A percentile compares a stretch with the other conserved stretches of the same genome.
phyloP scores from a whole-genome alignment of 192 early-diverging fungal species.

The Podila clonocystis region DNA sequence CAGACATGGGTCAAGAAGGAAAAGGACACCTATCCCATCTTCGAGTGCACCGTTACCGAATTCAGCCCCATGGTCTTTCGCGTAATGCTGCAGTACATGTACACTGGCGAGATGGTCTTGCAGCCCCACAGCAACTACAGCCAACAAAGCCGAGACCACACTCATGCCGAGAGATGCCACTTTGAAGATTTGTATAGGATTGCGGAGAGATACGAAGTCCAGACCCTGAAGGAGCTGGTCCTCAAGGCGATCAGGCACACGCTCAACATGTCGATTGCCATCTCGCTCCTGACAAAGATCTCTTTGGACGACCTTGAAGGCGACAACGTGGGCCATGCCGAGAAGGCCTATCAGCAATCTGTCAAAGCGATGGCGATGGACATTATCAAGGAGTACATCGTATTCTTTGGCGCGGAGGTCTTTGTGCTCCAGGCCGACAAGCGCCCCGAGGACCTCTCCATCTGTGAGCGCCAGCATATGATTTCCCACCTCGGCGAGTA shows the following conservation, averaged over 20 bases:
- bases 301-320: not conserved
- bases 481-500: constrained; percentile 10
- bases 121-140: not conserved
- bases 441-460: not conserved
- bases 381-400: constrained; percentile 38
- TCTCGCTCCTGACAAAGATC: constrained; percentile 28
- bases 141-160: not conserved
- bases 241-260: constrained; percentile 28
- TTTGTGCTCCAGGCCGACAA: not conserved
- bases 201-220: constrained; percentile 29
- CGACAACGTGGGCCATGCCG: not conserved
- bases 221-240: constrained; percentile 2
- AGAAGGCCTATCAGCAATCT: not conserved
- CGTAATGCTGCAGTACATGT: constrained; percentile 29
- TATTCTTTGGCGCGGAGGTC: constrained; percentile 18
- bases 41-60: constrained; percentile 16
- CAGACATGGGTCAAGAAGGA: not conserved
- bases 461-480: constrained; percentile 2
- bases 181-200: constrained; percentile 35
- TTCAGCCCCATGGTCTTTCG: constrained; percentile 34
- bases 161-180: not conserved
- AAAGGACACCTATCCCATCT: not conserved
- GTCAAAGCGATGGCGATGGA: not conserved
- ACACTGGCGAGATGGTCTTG: constrained; percentile 6
- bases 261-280: constrained; percentile 34